Percentiles rank a stretch among this genome's conserved stretches.
Evolutionary conservation across 2,329 filamentous ascomycete genomes (phyloP).

Genomic region (Fusarium sp.): DNA sequence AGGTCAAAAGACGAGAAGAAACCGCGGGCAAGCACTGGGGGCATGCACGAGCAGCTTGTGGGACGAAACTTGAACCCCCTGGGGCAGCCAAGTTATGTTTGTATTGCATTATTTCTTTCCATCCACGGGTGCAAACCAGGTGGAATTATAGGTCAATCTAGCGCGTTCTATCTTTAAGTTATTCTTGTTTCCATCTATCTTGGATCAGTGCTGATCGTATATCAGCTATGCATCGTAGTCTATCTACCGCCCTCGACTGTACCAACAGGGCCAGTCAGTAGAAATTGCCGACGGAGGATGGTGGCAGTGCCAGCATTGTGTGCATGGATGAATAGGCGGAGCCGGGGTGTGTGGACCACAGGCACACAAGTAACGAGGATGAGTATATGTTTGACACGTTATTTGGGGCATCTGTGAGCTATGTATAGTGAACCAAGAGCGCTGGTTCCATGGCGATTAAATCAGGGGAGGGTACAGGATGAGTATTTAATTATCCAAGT

Average conservation of each 20-base stretch:
- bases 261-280: conserved; percentile 13
- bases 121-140: conserved; percentile 20
- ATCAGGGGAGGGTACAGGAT: background rate
- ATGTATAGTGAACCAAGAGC: background rate
- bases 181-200: background rate
- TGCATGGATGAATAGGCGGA: conserved; percentile 33
- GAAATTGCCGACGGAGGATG: conserved; percentile 33
- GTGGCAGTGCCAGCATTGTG: conserved; percentile 40
- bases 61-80: conserved; percentile 13
- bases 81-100: conserved; percentile 17
- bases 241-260: conserved; percentile 10
- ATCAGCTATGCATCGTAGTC: background rate
- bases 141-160: conserved; percentile 22
- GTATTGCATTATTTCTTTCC: conserved; percentile 29
- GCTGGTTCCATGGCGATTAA: conserved; percentile 2
- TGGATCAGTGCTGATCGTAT: background rate
- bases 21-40: conserved; percentile 6
- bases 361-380: conserved; percentile 6
- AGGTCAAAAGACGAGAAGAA: conserved; percentile 11
- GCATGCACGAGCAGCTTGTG: conserved; percentile 17
- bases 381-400: conserved; percentile 3
- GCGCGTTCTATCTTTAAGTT: conserved; percentile 20
- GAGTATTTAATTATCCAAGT: background rate
- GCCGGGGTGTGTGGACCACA: conserved; percentile 35
- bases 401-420: conserved; percentile 6